Evolutionary conservation across 2,329 filamentous ascomycete genomes (phyloP).

Genomic region (Aspergillus sp.): DNA sequence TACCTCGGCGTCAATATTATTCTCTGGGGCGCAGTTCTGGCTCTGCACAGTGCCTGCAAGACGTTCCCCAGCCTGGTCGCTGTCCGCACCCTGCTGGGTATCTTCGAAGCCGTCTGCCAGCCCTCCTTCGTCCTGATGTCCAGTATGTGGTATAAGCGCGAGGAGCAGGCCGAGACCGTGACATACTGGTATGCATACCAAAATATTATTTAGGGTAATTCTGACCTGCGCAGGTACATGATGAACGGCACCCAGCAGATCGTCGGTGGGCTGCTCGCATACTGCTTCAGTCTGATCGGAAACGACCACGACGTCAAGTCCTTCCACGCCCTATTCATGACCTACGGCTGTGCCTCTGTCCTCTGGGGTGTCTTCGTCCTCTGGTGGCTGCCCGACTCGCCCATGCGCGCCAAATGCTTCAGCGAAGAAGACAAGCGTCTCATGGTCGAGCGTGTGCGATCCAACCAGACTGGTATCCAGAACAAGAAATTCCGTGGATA

Average conservation of each 20-base stretch:
- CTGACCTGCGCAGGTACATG: conserved; percentile 54
- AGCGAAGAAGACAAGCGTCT: conserved; percentile 64
- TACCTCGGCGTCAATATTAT: conserved; percentile 65
- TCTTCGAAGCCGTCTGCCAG: conserved; percentile 70
- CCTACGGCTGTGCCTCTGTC: conserved; percentile 64
- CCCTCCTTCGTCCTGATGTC: conserved; percentile 67
- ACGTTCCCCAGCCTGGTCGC: conserved; percentile 61
- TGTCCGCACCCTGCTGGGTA: conserved; percentile 66
- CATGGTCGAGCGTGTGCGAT: conserved; percentile 61
- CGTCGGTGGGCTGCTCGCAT: conserved; percentile 68
- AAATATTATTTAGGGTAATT: background rate
- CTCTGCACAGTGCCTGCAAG: conserved; percentile 60
- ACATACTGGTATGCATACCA: conserved; percentile 60
- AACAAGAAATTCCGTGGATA: conserved; percentile 55
- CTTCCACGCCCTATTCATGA: conserved; percentile 69
- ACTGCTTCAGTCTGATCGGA: conserved; percentile 53
- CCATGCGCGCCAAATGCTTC: conserved; percentile 71
- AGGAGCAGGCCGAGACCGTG: conserved; percentile 66
- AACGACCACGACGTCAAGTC: conserved; percentile 55
- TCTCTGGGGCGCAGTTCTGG: conserved; percentile 62
- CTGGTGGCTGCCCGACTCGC: conserved; percentile 66
- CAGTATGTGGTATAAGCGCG: conserved; percentile 69
- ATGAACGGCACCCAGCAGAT: conserved; percentile 76
- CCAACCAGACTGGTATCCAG: conserved; percentile 63
- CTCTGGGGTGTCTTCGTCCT: conserved; percentile 65